Evolutionary conservation across 108 stramenopile genomes (phyloP), one percentile per base, ranked within the genome.

Genomic region (Asterionellopsis glacialis): DNA sequence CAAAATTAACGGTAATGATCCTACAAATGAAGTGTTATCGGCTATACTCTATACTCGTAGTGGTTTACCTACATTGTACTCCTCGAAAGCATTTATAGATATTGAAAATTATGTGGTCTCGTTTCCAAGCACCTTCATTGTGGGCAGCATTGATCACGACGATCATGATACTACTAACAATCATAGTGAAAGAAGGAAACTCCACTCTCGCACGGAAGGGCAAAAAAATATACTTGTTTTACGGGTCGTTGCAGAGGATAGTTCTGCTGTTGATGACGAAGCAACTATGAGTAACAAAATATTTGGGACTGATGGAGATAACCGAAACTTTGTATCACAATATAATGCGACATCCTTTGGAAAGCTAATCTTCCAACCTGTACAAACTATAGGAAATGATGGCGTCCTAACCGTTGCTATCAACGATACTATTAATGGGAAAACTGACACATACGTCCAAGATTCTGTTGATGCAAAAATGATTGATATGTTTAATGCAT

Each of bases 281-380:
- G 55, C 41, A 12, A 39, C 45, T n/a, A 45, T 68, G 28, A 59
- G 57, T 23, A 54, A 69, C 41, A 19, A 69, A 9, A 58, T 62
- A 6, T 65, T 70, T 68, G 73, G 73, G 19, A 63, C 66, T n/a
- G 25, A 14, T 23, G 73, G 61, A 13, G 67, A 68, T 59, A n/a
- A 14, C 13, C 13, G 58, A 13, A 74, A 41, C 41, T 16, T 69
- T 44, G 59, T 57, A 27, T 59, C 55, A 38, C 68, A 69, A 41
- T 65, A 64, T 10, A 55, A 23, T 7, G 68, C 63, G 15, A 65
- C 63, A 26, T 69, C 68, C 7, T 33, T 53, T 41, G 52, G 52
- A 9, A 50, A 64, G 28, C 33, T 64, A 19, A 52, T 21, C 1
- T 64, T 64, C 22, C 23, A 57, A 22, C 57, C 57, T 3, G 6